Evolutionary conservation across 192 early-diverging fungal genomes (phyloP).

Genomic region (Chytriomyces hyalinus): DNA sequence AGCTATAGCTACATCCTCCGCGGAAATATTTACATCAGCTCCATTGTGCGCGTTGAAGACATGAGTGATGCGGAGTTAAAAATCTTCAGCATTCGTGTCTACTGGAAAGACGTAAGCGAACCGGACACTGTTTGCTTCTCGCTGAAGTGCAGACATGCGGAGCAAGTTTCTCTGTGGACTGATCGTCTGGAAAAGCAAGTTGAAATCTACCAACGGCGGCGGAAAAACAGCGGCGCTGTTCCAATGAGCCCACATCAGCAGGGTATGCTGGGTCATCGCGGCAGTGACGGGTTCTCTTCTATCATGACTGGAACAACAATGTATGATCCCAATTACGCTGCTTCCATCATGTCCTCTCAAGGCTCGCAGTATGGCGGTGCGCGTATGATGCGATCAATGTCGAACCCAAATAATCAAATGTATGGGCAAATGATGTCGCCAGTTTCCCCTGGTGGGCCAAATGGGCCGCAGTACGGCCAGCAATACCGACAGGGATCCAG

Average conservation of each 20-base stretch:
- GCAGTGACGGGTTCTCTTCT: neutral
- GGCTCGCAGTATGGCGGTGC: neutral
- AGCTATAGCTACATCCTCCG: constrained; percentile 57
- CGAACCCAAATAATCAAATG: neutral
- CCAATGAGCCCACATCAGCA: neutral
- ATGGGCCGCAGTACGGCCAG: too few species aligned
- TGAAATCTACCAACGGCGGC: constrained; percentile 19
- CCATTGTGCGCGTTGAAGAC: constrained; percentile 75
- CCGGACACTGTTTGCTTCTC: constrained; percentile 81
- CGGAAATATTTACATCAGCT: constrained; percentile 83
- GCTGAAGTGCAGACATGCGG: constrained; percentile 86
- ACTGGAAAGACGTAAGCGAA: constrained; percentile 74
- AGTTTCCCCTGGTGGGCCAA: too few species aligned
- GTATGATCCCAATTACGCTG: neutral
- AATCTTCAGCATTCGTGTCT: constrained; percentile 66
- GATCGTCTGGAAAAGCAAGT: constrained; percentile 75
- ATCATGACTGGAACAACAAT: neutral
- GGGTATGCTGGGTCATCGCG: neutral
- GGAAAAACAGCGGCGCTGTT: neutral
- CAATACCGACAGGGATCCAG: too few species aligned
- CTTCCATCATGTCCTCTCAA: neutral
- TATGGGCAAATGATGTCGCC: too few species aligned
- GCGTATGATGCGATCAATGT: neutral
- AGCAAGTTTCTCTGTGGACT: constrained; percentile 90
- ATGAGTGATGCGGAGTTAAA: constrained; percentile 45